Percentiles rank a stretch among this genome's conserved stretches.
These are phyloP conservation scores for Xylaria sp. DNA, from an alignment of 2,329 filamentous ascomycete species.

Conservation along the genomic window DNA sequence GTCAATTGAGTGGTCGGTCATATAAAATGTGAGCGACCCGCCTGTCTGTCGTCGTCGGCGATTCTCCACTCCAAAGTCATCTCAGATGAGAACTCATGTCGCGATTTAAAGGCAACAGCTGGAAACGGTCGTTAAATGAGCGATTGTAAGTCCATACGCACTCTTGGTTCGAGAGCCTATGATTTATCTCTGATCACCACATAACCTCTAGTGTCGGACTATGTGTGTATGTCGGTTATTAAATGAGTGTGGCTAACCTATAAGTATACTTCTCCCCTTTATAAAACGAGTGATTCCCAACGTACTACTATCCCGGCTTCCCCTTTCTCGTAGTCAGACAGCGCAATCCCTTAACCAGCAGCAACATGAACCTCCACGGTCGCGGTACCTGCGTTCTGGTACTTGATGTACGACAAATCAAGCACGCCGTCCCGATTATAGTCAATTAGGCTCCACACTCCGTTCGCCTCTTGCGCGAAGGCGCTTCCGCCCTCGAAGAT, in stretches of 20 bases:
- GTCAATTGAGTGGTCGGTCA: not conserved
- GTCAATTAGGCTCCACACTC: slow-evolving; percentile 20
- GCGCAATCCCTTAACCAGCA: slow-evolving; percentile 15
- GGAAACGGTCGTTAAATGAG: not conserved
- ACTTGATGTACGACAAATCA: slow-evolving; percentile 27
- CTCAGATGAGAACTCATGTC: not conserved
- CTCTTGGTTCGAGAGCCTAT: not conserved
- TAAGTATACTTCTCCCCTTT: not conserved
- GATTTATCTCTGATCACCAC: not conserved
- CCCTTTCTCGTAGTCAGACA: not conserved
- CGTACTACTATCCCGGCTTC: not conserved
- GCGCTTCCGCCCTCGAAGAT: slow-evolving; percentile 18
- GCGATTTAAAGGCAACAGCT: not conserved
- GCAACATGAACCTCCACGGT: slow-evolving; percentile 27
- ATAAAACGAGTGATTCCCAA: not conserved
- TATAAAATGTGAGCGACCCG: not conserved
- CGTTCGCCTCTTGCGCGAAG: slow-evolving; percentile 22
- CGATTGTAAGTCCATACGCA: not conserved
- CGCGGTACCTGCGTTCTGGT: slow-evolving; percentile 12
- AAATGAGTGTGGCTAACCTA: not conserved
- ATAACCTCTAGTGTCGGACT: not conserved
- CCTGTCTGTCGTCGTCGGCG: not conserved
- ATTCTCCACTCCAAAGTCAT: not conserved
- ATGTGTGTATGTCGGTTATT: not conserved
- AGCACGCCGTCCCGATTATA: slow-evolving; percentile 9